Conservation (phyloP, 31 red algal species). For the Odonthalia washingtoniensis region DNA sequence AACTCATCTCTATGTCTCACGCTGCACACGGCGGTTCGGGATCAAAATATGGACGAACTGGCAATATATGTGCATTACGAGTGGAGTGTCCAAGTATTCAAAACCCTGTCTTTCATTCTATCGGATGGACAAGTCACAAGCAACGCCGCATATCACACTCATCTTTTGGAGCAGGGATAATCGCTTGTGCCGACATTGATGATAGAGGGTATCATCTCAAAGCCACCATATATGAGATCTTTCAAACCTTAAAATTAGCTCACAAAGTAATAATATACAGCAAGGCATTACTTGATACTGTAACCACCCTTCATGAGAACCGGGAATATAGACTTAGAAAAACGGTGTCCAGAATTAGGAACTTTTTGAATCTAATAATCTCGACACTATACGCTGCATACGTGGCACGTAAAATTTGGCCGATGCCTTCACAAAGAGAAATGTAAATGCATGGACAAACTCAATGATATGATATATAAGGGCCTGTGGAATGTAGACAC, state of each 20-base stretch:
- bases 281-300: slow-evolving; percentile 21
- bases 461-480: too few species aligned
- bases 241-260: background rate
- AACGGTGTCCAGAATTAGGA: background rate
- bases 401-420: background rate
- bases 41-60: background rate
- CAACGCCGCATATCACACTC: background rate
- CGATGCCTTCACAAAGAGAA: background rate
- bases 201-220: slow-evolving; percentile 16
- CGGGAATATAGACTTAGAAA: slow-evolving; percentile 2
- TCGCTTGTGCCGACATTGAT: slow-evolving; percentile 8
- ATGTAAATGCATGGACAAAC: too few species aligned
- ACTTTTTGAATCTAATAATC: background rate
- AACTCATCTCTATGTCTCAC: background rate
- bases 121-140: background rate
- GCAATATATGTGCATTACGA: background rate
- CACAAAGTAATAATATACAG: background rate
- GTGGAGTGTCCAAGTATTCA: background rate
- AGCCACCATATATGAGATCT: background rate
- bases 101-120: slow-evolving; percentile 6
- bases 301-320: slow-evolving; percentile 14
- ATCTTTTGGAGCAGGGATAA: slow-evolving; percentile 7
- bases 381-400: background rate
- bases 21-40: background rate
- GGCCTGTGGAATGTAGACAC: too few species aligned